A percentile compares a stretch with the other conserved stretches of the same genome.
These are phyloP conservation scores for Rhinocladiella mackenziei DNA, from an alignment of 2,329 filamentous ascomycete species.

Conservation along the genomic window DNA sequence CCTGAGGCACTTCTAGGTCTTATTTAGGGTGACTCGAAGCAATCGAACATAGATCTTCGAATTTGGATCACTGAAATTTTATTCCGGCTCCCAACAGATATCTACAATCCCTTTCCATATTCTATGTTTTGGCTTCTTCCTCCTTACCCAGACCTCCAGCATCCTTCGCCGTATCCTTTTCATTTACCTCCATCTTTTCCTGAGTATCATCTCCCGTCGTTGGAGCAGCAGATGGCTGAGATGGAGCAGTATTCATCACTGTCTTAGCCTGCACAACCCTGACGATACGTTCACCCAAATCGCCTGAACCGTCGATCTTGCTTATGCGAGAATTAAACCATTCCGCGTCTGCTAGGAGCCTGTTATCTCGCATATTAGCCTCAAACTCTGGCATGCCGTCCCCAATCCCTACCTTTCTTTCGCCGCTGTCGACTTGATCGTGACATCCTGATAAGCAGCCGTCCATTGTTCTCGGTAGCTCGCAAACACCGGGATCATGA, in stretches of 20 bases:
- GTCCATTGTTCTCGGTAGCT: slow-evolving; percentile 78
- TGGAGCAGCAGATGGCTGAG: not conserved
- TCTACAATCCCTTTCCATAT: too few species aligned
- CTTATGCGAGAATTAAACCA: slow-evolving; percentile 66
- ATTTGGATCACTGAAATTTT: too few species aligned
- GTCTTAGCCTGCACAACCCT: slow-evolving; percentile 43
- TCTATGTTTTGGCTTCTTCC: too few species aligned
- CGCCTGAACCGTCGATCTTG: slow-evolving; percentile 74
- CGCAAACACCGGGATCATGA: slow-evolving; percentile 80
- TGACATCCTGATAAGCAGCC: slow-evolving; percentile 62
- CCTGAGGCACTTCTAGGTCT: too few species aligned
- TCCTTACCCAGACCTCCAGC: not conserved
- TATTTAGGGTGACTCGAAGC: too few species aligned
- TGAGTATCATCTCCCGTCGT: not conserved
- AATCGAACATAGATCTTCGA: too few species aligned
- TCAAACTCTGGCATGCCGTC: slow-evolving; percentile 27
- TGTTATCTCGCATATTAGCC: slow-evolving; percentile 8
- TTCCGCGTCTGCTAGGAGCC: slow-evolving; percentile 72
- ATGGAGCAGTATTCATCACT: slow-evolving; percentile 8
- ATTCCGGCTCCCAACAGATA: too few species aligned
- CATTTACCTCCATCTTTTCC: slow-evolving; percentile 5
- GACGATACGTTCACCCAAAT: slow-evolving; percentile 66
- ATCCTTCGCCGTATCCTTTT: not conserved
- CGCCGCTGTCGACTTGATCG: slow-evolving; percentile 62
- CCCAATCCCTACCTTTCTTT: slow-evolving; percentile 61